Evolutionary conservation across 2,329 filamentous ascomycete species (phyloP).

Genomic region (Exophiala dermatitidis): DNA sequence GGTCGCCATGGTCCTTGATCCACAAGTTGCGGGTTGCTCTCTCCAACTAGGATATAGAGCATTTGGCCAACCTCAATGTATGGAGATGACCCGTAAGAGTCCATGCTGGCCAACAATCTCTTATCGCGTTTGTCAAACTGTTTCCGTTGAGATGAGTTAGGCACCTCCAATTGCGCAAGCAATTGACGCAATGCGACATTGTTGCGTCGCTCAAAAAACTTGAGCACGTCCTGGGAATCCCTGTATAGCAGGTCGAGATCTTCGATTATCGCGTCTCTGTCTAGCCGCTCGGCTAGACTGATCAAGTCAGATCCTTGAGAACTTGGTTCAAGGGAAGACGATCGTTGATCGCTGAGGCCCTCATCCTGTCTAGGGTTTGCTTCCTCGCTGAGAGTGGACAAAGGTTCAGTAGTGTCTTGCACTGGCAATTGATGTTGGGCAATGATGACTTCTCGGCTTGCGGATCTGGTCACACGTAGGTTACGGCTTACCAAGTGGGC

Average conservation of each 20-base stretch:
- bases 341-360: not conserved
- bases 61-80: conserved; percentile 36
- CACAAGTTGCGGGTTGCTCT: conserved; percentile 20
- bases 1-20: conserved; percentile 30
- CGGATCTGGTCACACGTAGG: conserved; percentile 6
- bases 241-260: not conserved
- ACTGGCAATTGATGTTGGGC: conserved; percentile 11
- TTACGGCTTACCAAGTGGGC: conserved; percentile 8
- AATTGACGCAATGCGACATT: not conserved
- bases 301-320: conserved; percentile 2
- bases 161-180: not conserved
- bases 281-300: conserved; percentile 10
- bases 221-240: conserved; percentile 1
- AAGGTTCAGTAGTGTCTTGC: conserved; percentile 5
- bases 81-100: conserved; percentile 28
- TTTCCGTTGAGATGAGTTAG: conserved; percentile 15
- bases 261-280: conserved; percentile 20
- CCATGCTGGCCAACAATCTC: conserved; percentile 28
- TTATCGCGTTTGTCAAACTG: conserved; percentile 26
- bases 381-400: conserved; percentile 12
- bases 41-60: conserved; percentile 29
- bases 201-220: conserved; percentile 12
- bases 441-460: conserved; percentile 8
- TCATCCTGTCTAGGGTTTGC: not conserved
- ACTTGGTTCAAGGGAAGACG: not conserved